These are phyloP conservation scores for Chaetomiaceae sp. DNA, from an alignment of 2,329 filamentous ascomycete genomes.

Conservation along the genomic window DNA sequence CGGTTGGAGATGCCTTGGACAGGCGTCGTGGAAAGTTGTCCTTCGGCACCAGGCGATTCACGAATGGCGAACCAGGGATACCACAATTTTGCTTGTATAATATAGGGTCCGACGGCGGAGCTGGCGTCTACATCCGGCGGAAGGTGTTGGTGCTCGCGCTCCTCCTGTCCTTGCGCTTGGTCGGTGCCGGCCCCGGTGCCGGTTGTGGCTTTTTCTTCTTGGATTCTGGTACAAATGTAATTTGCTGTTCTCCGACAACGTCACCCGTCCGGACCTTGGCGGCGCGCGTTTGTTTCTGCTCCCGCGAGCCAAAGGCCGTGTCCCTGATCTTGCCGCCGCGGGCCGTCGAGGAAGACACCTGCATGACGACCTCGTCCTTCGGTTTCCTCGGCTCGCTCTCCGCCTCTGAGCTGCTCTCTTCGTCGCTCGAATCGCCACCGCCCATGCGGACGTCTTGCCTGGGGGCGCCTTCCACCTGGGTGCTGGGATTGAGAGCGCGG, in stretches of 20 bases:
- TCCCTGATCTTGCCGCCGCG: constrained; percentile 54
- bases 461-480: constrained; percentile 42
- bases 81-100: constrained; percentile 24
- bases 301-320: constrained; percentile 52
- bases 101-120: constrained; percentile 19
- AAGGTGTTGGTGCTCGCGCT: constrained; percentile 76
- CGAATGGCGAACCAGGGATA: constrained; percentile 11
- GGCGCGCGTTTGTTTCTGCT: constrained; percentile 46
- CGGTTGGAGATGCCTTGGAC: neutral
- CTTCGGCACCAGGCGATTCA: constrained; percentile 1
- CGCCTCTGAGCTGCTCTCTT: constrained; percentile 32
- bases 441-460: constrained; percentile 8
- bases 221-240: constrained; percentile 67
- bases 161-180: constrained; percentile 42
- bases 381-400: constrained; percentile 42
- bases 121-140: constrained; percentile 52
- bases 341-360: constrained; percentile 60
- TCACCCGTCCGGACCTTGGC: constrained; percentile 44
- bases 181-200: constrained; percentile 30
- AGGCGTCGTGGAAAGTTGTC: too few species aligned
- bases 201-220: constrained; percentile 45
- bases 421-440: constrained; percentile 11
- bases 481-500: constrained; percentile 83
- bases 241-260: constrained; percentile 58
- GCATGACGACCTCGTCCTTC: constrained; percentile 52